phyloP scores from a whole-genome alignment of 352 stramenopile species.

The Halophytophthora polymorphica region DNA sequence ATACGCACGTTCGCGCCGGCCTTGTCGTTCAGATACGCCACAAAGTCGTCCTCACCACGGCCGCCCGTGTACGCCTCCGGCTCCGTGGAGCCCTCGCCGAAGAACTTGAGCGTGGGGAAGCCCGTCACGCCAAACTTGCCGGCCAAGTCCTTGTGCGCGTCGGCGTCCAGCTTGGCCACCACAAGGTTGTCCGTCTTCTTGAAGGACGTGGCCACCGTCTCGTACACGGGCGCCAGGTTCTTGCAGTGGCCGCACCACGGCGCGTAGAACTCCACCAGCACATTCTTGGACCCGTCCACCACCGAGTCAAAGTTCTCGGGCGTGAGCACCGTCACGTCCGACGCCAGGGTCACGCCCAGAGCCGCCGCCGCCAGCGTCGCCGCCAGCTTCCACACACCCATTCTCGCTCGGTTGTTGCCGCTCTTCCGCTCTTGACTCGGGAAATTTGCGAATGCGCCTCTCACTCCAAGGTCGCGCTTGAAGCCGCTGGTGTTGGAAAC shows the following conservation, averaged over 20 bases:
- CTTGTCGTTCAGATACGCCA: constrained; percentile 75
- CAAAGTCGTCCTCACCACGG: constrained; percentile 81
- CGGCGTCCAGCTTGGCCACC: constrained; percentile 89
- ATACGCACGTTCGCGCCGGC: constrained; percentile 69
- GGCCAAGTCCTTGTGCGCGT: constrained; percentile 79
- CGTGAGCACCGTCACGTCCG: constrained; percentile 77
- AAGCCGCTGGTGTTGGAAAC: constrained; percentile 1
- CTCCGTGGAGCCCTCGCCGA: constrained; percentile 72
- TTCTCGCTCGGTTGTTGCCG: constrained; percentile 4
- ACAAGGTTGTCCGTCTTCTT: constrained; percentile 85
- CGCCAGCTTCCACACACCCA: constrained; percentile 65
- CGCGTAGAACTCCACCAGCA: constrained; percentile 90
- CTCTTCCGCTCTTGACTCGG: constrained; percentile 11
- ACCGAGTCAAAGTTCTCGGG: constrained; percentile 80
- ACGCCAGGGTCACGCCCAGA: constrained; percentile 50
- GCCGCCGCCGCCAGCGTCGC: constrained; percentile 40
- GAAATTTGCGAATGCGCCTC: constrained; percentile 27
- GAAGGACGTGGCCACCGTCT: constrained; percentile 86
- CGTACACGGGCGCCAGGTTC: constrained; percentile 73
- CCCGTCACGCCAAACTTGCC: constrained; percentile 84
- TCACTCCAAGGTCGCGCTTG: background rate
- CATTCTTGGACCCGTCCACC: constrained; percentile 81
- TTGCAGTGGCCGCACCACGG: constrained; percentile 92
- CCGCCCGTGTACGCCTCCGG: constrained; percentile 86
- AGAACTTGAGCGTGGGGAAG: constrained; percentile 94